Conservation (phyloP, 371 early-diverging fungal species). For the Apophysomyces variabilis region DNA sequence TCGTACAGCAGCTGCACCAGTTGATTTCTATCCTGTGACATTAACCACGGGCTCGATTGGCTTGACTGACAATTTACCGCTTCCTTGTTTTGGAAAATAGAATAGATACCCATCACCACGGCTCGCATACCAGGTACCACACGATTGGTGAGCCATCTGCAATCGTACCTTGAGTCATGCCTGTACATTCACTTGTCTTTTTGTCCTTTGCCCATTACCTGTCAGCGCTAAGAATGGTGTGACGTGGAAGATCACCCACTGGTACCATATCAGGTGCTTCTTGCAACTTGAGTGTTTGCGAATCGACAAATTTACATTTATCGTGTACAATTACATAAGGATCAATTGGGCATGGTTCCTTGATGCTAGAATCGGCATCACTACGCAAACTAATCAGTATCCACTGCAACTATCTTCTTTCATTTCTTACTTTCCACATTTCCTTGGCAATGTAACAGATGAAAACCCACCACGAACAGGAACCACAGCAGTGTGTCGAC, state of each 20-base stretch:
- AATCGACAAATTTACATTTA: slow-evolving; percentile 96
- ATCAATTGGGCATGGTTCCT: slow-evolving; percentile 85
- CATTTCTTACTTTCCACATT: slow-evolving; percentile 74
- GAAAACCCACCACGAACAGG: slow-evolving; percentile 89
- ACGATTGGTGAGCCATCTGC: slow-evolving; percentile 80
- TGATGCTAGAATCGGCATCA: slow-evolving; percentile 16
- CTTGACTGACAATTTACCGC: slow-evolving; percentile 30
- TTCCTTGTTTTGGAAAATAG: slow-evolving; percentile 80
- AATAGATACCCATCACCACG: slow-evolving; percentile 96
- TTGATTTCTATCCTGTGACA: slow-evolving; percentile 36
- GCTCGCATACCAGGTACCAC: slow-evolving; percentile 96
- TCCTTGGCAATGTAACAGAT: slow-evolving; percentile 82
- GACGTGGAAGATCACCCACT: slow-evolving; percentile 98
- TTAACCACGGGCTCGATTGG: neutral
- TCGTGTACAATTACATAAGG: slow-evolving; percentile 97
- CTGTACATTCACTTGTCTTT: neutral
- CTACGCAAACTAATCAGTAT: slow-evolving; percentile 7
- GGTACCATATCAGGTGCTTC: slow-evolving; percentile 99
- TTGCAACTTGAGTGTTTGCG: slow-evolving; percentile 98
- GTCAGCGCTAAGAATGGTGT: slow-evolving; percentile 91
- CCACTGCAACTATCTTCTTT: slow-evolving; percentile 6
- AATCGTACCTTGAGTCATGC: neutral
- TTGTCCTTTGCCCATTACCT: slow-evolving; percentile 47
- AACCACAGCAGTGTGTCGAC: slow-evolving; percentile 80
- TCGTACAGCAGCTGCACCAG: slow-evolving; percentile 86